Conservation (phyloP, 805 yeast species). For the Starmerella floricola region DNA sequence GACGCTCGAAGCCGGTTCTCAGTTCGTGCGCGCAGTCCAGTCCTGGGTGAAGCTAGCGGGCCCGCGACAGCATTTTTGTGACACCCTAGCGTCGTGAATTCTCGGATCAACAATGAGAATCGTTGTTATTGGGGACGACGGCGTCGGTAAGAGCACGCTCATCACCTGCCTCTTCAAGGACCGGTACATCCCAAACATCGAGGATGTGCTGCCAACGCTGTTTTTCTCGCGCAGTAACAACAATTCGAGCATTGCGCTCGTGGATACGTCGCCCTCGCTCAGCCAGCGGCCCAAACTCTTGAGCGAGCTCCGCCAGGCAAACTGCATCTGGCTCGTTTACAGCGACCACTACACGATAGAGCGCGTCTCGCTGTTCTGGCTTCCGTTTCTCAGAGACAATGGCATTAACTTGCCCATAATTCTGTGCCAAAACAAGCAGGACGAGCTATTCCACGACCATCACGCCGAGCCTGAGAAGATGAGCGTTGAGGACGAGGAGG, state of each 20-base stretch:
- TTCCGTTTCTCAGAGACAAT: slow-evolving; percentile 79
- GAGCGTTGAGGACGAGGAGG: slow-evolving; percentile 45
- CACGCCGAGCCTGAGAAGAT: slow-evolving; percentile 2
- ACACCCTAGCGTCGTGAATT: no score
- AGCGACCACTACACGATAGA: slow-evolving; percentile 92
- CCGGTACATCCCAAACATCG: slow-evolving; percentile 62
- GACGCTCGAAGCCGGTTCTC: no score
- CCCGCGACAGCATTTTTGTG: no score
- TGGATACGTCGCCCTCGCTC: slow-evolving; percentile 58
- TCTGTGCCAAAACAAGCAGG: slow-evolving; percentile 64
- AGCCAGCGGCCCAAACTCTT: slow-evolving; percentile 51
- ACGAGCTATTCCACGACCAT: slow-evolving; percentile 13
- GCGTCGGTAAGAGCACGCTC: slow-evolving; percentile 40
- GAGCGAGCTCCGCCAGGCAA: slow-evolving; percentile 67
- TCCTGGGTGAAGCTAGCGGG: no score
- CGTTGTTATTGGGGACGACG: slow-evolving; percentile 89
- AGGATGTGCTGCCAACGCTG: slow-evolving; percentile 69
- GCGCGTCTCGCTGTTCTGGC: slow-evolving; percentile 84
- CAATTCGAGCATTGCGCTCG: slow-evolving; percentile 49
- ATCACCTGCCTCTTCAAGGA: slow-evolving; percentile 75
- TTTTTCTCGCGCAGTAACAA: slow-evolving; percentile 66
- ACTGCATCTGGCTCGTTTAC: slow-evolving; percentile 89
- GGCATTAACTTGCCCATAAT: slow-evolving; percentile 93
- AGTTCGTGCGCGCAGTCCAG: no score
- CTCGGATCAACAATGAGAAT: slow-evolving; percentile 41